phyloP scores from a whole-genome alignment of 2,329 filamentous ascomycete species.

The Penicillium olsonii region DNA sequence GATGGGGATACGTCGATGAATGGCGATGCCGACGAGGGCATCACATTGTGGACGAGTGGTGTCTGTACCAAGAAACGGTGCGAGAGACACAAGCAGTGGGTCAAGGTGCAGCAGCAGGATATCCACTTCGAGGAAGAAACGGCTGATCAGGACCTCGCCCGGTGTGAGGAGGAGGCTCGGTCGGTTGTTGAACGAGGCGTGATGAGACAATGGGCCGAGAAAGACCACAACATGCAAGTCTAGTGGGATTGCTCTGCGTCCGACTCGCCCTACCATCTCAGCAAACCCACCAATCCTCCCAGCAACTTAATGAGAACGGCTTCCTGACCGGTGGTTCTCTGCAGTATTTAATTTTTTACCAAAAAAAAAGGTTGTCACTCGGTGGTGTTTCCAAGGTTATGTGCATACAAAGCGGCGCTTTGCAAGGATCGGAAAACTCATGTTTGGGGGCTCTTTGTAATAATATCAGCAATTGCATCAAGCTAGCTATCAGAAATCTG shows the following conservation, averaged over 20 bases:
- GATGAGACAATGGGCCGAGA: slow-evolving; percentile 43
- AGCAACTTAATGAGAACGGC: slow-evolving; percentile 18
- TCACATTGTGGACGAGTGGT: slow-evolving; percentile 40
- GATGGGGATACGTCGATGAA: slow-evolving; percentile 40
- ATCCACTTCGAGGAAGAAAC: slow-evolving; percentile 45
- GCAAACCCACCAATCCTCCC: slow-evolving; percentile 30
- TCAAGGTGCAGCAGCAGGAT: slow-evolving; percentile 50
- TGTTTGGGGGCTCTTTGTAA: slow-evolving; percentile 14
- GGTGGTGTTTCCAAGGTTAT: background rate
- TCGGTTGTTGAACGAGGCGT: slow-evolving; percentile 48
- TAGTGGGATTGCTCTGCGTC: background rate
- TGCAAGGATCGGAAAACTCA: slow-evolving; percentile 7
- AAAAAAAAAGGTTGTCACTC: background rate
- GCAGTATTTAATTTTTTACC: slow-evolving; percentile 3
- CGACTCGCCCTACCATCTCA: background rate
- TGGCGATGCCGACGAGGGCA: slow-evolving; percentile 31
- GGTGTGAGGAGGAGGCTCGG: slow-evolving; percentile 43
- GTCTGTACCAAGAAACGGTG: slow-evolving; percentile 52
- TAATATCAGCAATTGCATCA: slow-evolving; percentile 17
- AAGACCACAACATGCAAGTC: slow-evolving; percentile 24
- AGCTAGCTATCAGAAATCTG: no score
- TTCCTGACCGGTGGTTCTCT: slow-evolving; percentile 27
- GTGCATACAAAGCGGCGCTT: slow-evolving; percentile 28
- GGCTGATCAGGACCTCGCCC: slow-evolving; percentile 40
- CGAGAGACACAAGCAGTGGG: slow-evolving; percentile 51